Conservation (phyloP, 2,329 filamentous ascomycete species). For the Rhynchosporium graminicola region DNA sequence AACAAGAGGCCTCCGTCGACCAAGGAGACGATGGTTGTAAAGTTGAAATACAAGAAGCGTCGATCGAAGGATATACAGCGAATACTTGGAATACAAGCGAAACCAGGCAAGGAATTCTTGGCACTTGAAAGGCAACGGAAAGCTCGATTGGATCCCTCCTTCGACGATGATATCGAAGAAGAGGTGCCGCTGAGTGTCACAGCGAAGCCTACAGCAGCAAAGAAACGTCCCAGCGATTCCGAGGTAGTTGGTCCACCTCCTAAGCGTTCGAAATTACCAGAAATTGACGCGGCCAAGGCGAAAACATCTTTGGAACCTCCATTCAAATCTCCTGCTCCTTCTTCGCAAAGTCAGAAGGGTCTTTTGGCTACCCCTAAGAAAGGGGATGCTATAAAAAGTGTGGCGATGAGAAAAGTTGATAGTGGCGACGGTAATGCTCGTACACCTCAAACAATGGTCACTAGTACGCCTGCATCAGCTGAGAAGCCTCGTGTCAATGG, state of each 20-base stretch:
- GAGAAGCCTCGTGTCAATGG: constrained; percentile 39
- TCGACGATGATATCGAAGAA: constrained; percentile 42
- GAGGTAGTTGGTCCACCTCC: constrained; percentile 31
- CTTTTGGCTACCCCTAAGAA: constrained; percentile 46
- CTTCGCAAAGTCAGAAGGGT: constrained; percentile 32
- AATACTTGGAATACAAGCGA: constrained; percentile 34
- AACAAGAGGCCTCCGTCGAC: constrained; percentile 23
- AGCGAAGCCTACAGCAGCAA: constrained; percentile 16
- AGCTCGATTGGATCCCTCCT: constrained; percentile 16
- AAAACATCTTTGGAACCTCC: constrained; percentile 41
- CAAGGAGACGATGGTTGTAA: constrained; percentile 33
- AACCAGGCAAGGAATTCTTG: constrained; percentile 25
- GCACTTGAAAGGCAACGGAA: constrained; percentile 27
- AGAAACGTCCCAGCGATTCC: constrained; percentile 35
- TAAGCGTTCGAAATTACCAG: constrained; percentile 43
- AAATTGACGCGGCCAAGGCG: constrained; percentile 40
- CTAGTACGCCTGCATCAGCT: constrained; percentile 36
- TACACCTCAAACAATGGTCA: constrained; percentile 42
- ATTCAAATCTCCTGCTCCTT: constrained; percentile 40
- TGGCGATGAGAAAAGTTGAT: constrained; percentile 44
- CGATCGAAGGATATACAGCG: constrained; percentile 34
- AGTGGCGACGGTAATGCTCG: constrained; percentile 44
- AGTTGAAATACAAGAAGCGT: constrained; percentile 38
- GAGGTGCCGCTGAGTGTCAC: constrained; percentile 34
- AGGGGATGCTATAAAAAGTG: constrained; percentile 41